These are phyloP conservation scores for Cladosporium sp. DNA, from an alignment of 2,329 filamentous ascomycete species.

Conservation along the genomic window DNA sequence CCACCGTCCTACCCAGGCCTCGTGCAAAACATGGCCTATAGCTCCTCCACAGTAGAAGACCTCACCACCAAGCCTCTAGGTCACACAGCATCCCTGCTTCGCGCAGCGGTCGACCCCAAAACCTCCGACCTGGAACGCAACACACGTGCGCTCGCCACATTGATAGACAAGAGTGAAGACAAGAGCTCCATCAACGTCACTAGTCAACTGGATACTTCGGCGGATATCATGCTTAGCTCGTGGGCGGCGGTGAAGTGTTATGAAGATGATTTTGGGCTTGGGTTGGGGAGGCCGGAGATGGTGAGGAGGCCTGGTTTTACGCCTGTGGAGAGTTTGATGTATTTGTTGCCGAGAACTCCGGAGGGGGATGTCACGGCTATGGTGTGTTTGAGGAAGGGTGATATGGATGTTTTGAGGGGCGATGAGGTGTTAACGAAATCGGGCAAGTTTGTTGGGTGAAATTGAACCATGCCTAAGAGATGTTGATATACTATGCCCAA, in stretches of 20 bases:
- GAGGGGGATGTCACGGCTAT: constrained; percentile 43
- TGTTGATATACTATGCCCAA: too few species aligned
- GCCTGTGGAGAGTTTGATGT: constrained; percentile 45
- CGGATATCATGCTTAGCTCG: constrained; percentile 51
- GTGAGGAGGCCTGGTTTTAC: constrained; percentile 47
- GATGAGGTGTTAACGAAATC: constrained; percentile 42
- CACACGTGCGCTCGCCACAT: constrained; percentile 41
- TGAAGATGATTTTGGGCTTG: constrained; percentile 45
- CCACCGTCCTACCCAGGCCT: constrained; percentile 45
- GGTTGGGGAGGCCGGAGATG: constrained; percentile 42
- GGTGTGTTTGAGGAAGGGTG: constrained; percentile 45
- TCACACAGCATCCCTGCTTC: constrained; percentile 36
- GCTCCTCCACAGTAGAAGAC: constrained; percentile 27
- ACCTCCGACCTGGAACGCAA: constrained; percentile 33
- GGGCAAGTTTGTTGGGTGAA: constrained; percentile 34
- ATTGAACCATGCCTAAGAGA: too few species aligned
- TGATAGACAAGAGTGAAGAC: constrained; percentile 32
- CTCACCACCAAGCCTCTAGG: constrained; percentile 30
- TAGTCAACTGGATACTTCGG: constrained; percentile 33
- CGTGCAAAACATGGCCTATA: constrained; percentile 44
- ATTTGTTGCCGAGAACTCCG: constrained; percentile 43
- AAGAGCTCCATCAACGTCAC: constrained; percentile 34
- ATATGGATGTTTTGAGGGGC: constrained; percentile 41
- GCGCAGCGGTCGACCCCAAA: constrained; percentile 35
- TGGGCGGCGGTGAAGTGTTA: constrained; percentile 48